Conservation (phyloP, 495 filamentous ascomycete genomes). For the Sphaerosporella brunnea region DNA sequence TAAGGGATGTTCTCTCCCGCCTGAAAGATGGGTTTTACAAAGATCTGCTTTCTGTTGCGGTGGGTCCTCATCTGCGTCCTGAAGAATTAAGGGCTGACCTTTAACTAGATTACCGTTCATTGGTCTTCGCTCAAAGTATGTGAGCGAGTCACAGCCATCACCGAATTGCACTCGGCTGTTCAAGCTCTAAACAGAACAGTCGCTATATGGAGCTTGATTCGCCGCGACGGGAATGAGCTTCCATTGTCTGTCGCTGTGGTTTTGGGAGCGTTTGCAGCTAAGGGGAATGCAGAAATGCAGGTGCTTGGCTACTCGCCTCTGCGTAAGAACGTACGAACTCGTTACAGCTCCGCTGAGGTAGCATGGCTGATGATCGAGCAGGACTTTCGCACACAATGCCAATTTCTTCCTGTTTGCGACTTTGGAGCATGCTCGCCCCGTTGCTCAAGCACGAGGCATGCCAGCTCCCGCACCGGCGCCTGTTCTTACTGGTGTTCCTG, state of each 20-base stretch:
- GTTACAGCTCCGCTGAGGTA: not conserved
- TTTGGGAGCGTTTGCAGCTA: not conserved
- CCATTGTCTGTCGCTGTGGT: not conserved
- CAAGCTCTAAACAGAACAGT: not conserved
- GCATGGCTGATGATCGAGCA: too few relatives aligned
- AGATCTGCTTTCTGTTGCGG: not conserved
- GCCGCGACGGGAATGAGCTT: not conserved
- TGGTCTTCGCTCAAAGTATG: not conserved
- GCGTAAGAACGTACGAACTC: not conserved
- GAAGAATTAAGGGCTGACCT: not conserved
- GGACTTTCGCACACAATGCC: conserved; percentile 85
- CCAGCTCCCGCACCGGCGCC: conserved; percentile 48
- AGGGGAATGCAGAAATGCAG: not conserved
- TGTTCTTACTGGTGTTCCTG: conserved; percentile 84
- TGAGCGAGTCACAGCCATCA: not conserved
- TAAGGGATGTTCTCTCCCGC: not conserved
- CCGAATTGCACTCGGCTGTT: not conserved
- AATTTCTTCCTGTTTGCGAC: conserved; percentile 97
- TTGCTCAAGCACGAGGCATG: conserved; percentile 62
- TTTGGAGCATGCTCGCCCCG: conserved; percentile 67
- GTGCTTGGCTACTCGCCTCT: not conserved
- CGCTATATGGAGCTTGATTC: not conserved
- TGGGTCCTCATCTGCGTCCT: not conserved
- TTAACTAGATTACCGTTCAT: not conserved
- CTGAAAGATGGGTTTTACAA: not conserved